Percentiles rank a stretch among this genome's conserved stretches.
phyloP scores from a whole-genome alignment of 2,329 filamentous ascomycete genomes.

The Hymenoscyphus salicellus region DNA sequence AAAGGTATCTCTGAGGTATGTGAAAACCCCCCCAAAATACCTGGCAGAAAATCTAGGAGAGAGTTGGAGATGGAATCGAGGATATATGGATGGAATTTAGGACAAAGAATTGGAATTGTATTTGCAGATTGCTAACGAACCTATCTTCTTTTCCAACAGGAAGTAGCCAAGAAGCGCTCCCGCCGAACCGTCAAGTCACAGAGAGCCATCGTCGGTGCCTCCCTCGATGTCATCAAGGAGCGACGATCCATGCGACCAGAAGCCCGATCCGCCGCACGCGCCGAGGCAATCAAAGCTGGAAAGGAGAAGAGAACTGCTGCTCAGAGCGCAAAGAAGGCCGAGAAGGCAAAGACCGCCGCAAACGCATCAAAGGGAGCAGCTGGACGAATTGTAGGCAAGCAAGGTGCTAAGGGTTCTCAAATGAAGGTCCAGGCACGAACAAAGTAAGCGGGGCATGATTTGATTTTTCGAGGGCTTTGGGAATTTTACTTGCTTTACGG shows the following conservation, averaged over 20 bases:
- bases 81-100: not conserved
- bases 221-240: slow-evolving; percentile 99
- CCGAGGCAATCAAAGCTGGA: slow-evolving; percentile 88
- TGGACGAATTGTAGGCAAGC: slow-evolving; percentile 86
- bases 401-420: slow-evolving; percentile 88
- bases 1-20: slow-evolving; percentile 99
- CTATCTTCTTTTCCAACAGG: slow-evolving; percentile 54
- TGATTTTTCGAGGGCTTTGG: slow-evolving; percentile 16
- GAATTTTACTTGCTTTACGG: slow-evolving; percentile 28
- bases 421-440: slow-evolving; percentile 81
- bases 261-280: slow-evolving; percentile 87
- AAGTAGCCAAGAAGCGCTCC: slow-evolving; percentile 99
- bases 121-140: slow-evolving; percentile 19
- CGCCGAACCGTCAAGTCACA: slow-evolving; percentile 98
- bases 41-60: slow-evolving; percentile 9
- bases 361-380: slow-evolving; percentile 72
- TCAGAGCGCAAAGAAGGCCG: slow-evolving; percentile 92
- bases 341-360: slow-evolving; percentile 94
- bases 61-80: not conserved
- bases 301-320: slow-evolving; percentile 96
- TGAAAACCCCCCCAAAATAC: slow-evolving; percentile 25
- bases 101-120: not conserved
- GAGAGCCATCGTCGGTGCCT: slow-evolving; percentile 98
- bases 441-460: slow-evolving; percentile 63
- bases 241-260: slow-evolving; percentile 91